Evolutionary conservation across 2,329 filamentous ascomycete genomes (phyloP).

Genomic region (Clarireedia paspali): DNA sequence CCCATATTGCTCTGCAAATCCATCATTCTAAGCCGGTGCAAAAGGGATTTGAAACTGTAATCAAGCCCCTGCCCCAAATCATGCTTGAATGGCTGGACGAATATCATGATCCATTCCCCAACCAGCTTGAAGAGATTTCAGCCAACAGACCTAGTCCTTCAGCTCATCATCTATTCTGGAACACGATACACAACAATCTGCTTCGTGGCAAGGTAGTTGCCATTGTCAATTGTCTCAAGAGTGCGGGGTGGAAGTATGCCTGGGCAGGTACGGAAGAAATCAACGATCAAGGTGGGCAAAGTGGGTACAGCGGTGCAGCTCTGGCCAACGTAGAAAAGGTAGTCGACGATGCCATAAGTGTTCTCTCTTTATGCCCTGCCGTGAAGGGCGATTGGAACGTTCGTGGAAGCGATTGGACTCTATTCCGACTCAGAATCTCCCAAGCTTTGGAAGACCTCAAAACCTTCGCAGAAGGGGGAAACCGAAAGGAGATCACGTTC

Average conservation of each 20-base stretch:
- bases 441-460: constrained; percentile 64
- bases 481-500: constrained; percentile 30
- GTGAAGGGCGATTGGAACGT: constrained; percentile 72
- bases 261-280: constrained; percentile 56
- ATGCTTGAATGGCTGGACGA: constrained; percentile 76
- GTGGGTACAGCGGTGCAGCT: constrained; percentile 60
- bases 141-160: constrained; percentile 64
- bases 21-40: constrained; percentile 55
- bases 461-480: constrained; percentile 64
- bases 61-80: constrained; percentile 62
- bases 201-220: constrained; percentile 67
- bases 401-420: constrained; percentile 69
- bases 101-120: constrained; percentile 64
- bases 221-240: constrained; percentile 59
- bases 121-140: constrained; percentile 58
- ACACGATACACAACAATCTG: constrained; percentile 65
- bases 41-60: constrained; percentile 14
- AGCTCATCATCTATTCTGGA: constrained; percentile 75
- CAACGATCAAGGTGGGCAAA: constrained; percentile 46
- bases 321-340: constrained; percentile 73
- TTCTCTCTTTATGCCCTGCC: constrained; percentile 68
- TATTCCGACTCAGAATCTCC: constrained; percentile 71
- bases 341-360: constrained; percentile 56
- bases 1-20: constrained; percentile 67
- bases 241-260: constrained; percentile 73